Evolutionary conservation across 1,139 yeast species (phyloP).

Genomic region (Magnusiomyces sp.): DNA sequence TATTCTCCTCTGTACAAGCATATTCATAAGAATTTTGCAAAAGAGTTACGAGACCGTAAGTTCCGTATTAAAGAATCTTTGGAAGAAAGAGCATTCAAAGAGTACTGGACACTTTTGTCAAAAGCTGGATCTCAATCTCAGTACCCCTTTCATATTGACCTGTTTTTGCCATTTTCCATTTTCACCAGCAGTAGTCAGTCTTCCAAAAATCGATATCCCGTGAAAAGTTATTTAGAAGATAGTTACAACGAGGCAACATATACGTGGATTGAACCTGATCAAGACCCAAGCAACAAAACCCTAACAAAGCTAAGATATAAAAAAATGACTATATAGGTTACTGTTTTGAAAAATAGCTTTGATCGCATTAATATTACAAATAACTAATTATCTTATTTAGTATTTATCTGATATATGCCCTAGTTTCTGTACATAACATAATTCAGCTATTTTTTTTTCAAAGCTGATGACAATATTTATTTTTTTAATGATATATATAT

Average conservation of each 20-base stretch:
- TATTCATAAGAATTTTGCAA: too few species aligned
- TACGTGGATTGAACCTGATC: slow-evolving; percentile 75
- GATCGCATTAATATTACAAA: background rate
- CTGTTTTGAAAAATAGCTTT: background rate
- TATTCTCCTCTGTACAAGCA: too few species aligned
- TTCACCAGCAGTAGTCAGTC: too few species aligned
- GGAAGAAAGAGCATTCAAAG: slow-evolving; percentile 31
- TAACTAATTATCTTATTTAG: background rate
- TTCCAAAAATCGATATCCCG: too few species aligned
- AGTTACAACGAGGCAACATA: slow-evolving; percentile 49
- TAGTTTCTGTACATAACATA: too few species aligned
- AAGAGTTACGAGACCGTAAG: background rate
- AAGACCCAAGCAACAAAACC: slow-evolving; percentile 42
- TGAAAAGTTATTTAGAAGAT: too few species aligned
- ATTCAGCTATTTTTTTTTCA: too few species aligned
- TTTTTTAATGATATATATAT: background rate
- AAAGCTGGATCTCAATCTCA: too few species aligned
- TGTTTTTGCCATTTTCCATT: too few species aligned
- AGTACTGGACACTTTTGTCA: slow-evolving; percentile 61
- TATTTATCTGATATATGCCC: too few species aligned
- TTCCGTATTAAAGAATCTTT: slow-evolving; percentile 6
- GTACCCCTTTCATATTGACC: too few species aligned
- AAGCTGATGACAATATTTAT: too few species aligned
- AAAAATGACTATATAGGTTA: background rate
- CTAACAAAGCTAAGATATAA: background rate